A percentile compares a stretch with the other conserved stretches of the same genome.
phyloP scores from a whole-genome alignment of 2,329 filamentous ascomycete genomes.

The Aspergillus sojae region DNA sequence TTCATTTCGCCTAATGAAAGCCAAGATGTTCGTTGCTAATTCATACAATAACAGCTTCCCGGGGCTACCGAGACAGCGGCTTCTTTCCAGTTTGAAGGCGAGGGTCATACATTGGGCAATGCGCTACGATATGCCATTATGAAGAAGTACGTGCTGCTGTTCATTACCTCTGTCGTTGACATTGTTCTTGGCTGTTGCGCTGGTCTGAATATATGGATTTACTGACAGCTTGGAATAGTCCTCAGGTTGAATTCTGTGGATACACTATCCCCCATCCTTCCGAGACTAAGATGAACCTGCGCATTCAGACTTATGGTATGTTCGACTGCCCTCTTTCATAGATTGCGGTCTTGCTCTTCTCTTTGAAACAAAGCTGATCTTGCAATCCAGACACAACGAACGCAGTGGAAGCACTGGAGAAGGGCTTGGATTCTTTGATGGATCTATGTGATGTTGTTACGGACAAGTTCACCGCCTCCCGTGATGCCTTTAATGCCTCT shows the following conservation, averaged over 20 bases:
- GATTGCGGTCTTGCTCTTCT: background rate
- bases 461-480: slow-evolving; percentile 78
- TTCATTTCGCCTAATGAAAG: background rate
- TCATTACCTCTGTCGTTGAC: slow-evolving; percentile 1
- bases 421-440: slow-evolving; percentile 85
- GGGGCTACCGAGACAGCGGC: slow-evolving; percentile 84
- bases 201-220: background rate
- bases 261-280: slow-evolving; percentile 98
- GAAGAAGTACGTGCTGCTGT: slow-evolving; percentile 75
- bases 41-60: slow-evolving; percentile 64
- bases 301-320: slow-evolving; percentile 95
- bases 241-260: slow-evolving; percentile 95
- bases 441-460: slow-evolving; percentile 90
- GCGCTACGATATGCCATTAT: slow-evolving; percentile 93
- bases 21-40: background rate
- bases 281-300: slow-evolving; percentile 92
- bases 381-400: slow-evolving; percentile 68
- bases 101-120: slow-evolving; percentile 95
- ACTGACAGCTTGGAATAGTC: slow-evolving; percentile 56
- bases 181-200: background rate
- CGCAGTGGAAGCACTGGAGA: slow-evolving; percentile 83
- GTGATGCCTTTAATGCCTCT: slow-evolving; percentile 60
- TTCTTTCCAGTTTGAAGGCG: slow-evolving; percentile 90
- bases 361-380: background rate
- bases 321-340: slow-evolving; percentile 12